Evolutionary conservation across 306 rosid genomes (phyloP).

Genomic region (Canavalia gladiata): DNA sequence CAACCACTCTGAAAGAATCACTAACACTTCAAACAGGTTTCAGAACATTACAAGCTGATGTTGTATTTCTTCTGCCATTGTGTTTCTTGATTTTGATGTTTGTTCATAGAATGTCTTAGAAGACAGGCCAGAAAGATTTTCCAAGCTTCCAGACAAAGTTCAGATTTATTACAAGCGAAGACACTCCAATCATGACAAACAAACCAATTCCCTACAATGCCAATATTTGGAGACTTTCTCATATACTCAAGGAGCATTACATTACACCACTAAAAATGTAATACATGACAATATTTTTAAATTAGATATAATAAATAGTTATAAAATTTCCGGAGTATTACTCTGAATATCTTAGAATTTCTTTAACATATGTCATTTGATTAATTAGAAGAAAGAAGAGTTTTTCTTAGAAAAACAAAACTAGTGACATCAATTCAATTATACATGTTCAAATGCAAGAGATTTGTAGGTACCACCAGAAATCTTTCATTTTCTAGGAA

Average conservation of each 20-base stretch:
- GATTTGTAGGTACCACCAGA: neutral
- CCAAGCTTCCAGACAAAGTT: neutral
- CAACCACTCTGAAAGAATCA: constrained; percentile 2
- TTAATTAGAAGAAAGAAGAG: neutral
- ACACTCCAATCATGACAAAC: neutral
- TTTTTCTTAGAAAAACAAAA: neutral
- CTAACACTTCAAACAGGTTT: neutral
- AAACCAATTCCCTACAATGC: neutral
- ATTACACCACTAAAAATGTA: neutral
- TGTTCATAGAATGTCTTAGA: neutral
- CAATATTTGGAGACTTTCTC: neutral
- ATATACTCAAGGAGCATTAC: neutral
- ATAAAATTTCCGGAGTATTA: neutral
- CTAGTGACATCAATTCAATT: constrained; percentile 14
- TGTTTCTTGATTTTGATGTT: constrained; percentile 22
- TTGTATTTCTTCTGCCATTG: constrained; percentile 20
- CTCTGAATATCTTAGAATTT: neutral
- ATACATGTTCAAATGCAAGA: neutral
- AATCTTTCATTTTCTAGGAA: neutral
- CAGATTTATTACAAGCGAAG: constrained; percentile 20
- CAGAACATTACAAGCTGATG: neutral
- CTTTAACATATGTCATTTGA: neutral
- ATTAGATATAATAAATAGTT: neutral
- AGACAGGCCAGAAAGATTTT: constrained; percentile 9
- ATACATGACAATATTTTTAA: neutral